Evolutionary conservation across 1,139 yeast species (phyloP).

Genomic region (Debaryomyces sp.): DNA sequence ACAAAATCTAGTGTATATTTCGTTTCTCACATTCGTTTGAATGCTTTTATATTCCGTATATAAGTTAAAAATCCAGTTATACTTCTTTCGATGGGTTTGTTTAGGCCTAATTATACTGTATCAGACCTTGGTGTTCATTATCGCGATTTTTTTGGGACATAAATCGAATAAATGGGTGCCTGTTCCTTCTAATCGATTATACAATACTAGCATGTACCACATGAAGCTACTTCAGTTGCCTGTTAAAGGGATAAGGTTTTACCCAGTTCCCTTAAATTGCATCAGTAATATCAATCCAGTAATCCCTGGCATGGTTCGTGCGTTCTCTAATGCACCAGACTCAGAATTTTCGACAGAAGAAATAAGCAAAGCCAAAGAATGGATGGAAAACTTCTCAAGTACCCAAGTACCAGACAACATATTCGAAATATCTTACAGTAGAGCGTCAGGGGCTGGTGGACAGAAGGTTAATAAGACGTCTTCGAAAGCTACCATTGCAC

Average conservation of each 20-base stretch:
- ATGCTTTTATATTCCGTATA: not conserved
- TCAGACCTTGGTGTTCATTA: not conserved
- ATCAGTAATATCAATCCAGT: not conserved
- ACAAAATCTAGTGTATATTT: not conserved
- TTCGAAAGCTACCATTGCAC: conserved; percentile 72
- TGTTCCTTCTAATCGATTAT: not conserved
- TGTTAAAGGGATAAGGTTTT: not conserved
- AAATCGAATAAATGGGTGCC: not conserved
- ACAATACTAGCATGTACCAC: not conserved
- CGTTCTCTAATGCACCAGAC: conserved; percentile 1
- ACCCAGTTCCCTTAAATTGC: not conserved
- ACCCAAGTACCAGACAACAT: conserved; percentile 48
- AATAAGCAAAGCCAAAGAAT: conserved; percentile 37
- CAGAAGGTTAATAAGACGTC: conserved; percentile 89
- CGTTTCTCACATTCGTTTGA: not conserved
- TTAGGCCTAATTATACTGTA: no score
- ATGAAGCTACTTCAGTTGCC: not conserved
- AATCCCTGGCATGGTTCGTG: not conserved
- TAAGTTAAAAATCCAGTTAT: not conserved
- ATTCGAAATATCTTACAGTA: conserved; percentile 59
- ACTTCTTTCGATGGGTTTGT: no score
- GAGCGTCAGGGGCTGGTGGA: conserved; percentile 95
- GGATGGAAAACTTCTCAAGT: conserved; percentile 44
- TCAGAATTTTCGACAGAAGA: conserved; percentile 20
- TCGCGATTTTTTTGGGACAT: not conserved